Conservation (phyloP, 2,329 filamentous ascomycete genomes). For the Colletotrichum sp. region DNA sequence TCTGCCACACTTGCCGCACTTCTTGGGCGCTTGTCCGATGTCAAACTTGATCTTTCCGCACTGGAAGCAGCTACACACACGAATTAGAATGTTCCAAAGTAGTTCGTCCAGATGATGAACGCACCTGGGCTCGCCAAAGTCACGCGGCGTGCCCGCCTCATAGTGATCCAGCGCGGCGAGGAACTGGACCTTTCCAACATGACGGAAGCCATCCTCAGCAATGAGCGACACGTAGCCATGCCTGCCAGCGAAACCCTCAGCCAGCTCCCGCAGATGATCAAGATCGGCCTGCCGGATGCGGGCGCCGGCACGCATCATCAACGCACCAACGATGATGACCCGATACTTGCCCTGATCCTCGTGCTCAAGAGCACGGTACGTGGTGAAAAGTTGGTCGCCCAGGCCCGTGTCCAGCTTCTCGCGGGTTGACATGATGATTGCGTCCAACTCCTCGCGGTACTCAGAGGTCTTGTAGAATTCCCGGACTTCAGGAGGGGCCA, state of each 20-base stretch:
- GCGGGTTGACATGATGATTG: not conserved
- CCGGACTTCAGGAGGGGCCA: not conserved
- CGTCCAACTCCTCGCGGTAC: not conserved
- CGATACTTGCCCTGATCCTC: conserved; percentile 16
- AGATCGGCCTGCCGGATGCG: conserved; percentile 23
- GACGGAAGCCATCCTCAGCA: conserved; percentile 20
- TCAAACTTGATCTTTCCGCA: conserved; percentile 25
- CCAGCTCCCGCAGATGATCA: conserved; percentile 21
- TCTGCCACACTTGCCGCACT: conserved; percentile 17
- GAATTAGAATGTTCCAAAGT: not conserved
- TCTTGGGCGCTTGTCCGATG: not conserved
- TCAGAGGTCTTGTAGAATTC: not conserved
- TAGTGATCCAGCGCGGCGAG: conserved; percentile 26
- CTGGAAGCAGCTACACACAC: conserved; percentile 23
- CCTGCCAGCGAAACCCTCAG: conserved; percentile 4
- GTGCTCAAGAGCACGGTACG: not conserved
- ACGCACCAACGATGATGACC: conserved; percentile 22
- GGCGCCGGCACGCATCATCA: conserved; percentile 28
- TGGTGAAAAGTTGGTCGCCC: not conserved
- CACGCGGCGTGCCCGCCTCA: conserved; percentile 20
- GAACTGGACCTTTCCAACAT: conserved; percentile 23
- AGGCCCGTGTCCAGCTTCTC: not conserved
- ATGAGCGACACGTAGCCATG: not conserved
- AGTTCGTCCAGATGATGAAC: not conserved
- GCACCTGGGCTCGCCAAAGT: conserved; percentile 21